These are phyloP conservation scores for Mucor indicus DNA, from an alignment of 371 early-diverging fungal species.

Conservation along the genomic window DNA sequence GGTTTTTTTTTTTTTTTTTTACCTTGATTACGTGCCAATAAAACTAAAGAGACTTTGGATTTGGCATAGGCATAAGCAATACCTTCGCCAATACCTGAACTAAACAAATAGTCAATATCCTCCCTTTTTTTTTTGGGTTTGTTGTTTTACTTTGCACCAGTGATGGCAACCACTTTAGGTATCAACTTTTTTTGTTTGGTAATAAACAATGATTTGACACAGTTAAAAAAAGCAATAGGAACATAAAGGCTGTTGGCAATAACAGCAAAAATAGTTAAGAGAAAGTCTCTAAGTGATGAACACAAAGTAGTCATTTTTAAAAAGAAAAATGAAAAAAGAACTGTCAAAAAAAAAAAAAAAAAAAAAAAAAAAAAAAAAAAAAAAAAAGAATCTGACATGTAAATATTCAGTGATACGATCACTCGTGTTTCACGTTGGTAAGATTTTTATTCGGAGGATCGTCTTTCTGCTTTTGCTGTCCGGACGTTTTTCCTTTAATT, in stretches of 20 bases:
- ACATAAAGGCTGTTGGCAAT: constrained; percentile 1
- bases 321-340: too few relatives aligned
- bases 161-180: constrained; percentile 22
- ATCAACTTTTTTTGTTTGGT: not conserved
- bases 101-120: not conserved
- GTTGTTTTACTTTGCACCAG: constrained; percentile 17
- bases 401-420: too few relatives aligned
- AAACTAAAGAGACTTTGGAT: constrained; percentile 12
- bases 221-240: constrained; percentile 7
- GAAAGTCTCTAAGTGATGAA: constrained; percentile 8
- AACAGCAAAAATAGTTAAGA: constrained; percentile 7
- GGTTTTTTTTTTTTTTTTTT: not conserved
- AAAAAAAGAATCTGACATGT: too few relatives aligned
- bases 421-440: too few relatives aligned
- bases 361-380: too few relatives aligned
- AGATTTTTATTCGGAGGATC: too few relatives aligned
- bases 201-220: not conserved
- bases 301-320: constrained; percentile 13
- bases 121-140: not conserved
- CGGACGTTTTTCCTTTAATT: too few relatives aligned
- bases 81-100: constrained; percentile 22
- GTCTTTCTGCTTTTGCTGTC: too few relatives aligned
- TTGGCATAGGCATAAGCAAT: constrained; percentile 14
- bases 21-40: constrained; percentile 19
- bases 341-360: constrained; percentile 6